Evolutionary conservation across 345 rosid species (phyloP), one percentile per base, ranked within the genome.

Genomic region (Brassica napus): DNA sequence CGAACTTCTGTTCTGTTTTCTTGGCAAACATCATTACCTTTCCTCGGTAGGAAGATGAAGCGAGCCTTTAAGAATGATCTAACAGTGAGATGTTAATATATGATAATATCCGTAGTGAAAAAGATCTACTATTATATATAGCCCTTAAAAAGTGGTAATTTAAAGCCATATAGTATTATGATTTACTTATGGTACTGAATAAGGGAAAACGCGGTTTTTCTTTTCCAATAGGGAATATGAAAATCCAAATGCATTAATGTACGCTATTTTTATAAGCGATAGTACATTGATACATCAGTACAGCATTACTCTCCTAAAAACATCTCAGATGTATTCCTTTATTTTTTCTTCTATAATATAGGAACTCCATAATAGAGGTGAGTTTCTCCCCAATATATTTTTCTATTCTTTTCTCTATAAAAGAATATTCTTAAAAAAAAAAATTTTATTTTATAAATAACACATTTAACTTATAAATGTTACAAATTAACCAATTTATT

Each of bases 191-290:
- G 69, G 52, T n/a, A 69, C 57, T 52, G 26, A 52, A 71, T 71
- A 64, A 69, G 16, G 52, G 18, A 9, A 62, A 47, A 2, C 11
- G 3, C 3, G 10, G 3, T 7, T 71, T 7, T 71, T 11, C 6
- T 71, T 77, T 77, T 63, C 65, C 81, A 54, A 63, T 63, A 7
- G 37, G 59, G 71, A 71, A 63, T 77, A 24, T 23, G 69, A 49
- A 77, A 71, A 49, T 60, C 76, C 47, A 16, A 7, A 64, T 70
- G 32, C 23, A 70, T 77, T 21, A 47, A 77, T 16, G 18, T 77
- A 12, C 15, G 3, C 37, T 52, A 4, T 15, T 24, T 63, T n/a
- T 34, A 71, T n/a, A 34, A 0, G 35, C 49, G 7, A 15, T 3
- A 37, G 11, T 37, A 16, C 26, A 6, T 18, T 16, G 11, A 2